phyloP scores from a whole-genome alignment of 441 rosid species.

The Adansonia grandidieri region DNA sequence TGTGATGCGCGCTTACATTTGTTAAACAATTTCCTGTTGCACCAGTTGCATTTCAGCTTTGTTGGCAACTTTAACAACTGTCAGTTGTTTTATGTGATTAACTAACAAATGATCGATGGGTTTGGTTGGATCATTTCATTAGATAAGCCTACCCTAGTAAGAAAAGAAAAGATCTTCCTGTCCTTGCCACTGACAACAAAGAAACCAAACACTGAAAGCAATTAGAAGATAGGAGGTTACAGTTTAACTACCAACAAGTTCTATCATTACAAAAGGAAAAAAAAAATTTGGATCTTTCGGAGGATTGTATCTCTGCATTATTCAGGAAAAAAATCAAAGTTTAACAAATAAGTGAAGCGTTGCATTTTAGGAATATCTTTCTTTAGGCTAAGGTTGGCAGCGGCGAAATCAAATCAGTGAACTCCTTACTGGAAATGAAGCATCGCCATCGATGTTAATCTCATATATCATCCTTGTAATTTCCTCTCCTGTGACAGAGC shows the following conservation, averaged over 20 bases:
- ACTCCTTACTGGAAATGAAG: too few species aligned
- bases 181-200: background rate
- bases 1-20: background rate
- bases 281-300: constrained; percentile 2
- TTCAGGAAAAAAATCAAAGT: background rate
- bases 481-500: too few species aligned
- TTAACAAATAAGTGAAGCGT: background rate
- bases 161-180: background rate
- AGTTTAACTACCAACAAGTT: background rate
- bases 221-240: background rate
- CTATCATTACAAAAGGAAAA: background rate
- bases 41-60: background rate
- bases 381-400: constrained; percentile 41
- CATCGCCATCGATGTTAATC: too few species aligned
- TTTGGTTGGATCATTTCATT: background rate
- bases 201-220: background rate
- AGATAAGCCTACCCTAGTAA: too few species aligned
- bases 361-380: constrained; percentile 80
- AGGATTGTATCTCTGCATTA: background rate
- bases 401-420: too few species aligned
- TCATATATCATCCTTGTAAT: too few species aligned
- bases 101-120: background rate
- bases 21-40: background rate
- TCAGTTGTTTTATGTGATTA: background rate
- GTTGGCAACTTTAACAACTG: background rate